phyloP scores from a whole-genome alignment of 176 grass and related monocot species.

The Rhynchospora breviuscula region DNA sequence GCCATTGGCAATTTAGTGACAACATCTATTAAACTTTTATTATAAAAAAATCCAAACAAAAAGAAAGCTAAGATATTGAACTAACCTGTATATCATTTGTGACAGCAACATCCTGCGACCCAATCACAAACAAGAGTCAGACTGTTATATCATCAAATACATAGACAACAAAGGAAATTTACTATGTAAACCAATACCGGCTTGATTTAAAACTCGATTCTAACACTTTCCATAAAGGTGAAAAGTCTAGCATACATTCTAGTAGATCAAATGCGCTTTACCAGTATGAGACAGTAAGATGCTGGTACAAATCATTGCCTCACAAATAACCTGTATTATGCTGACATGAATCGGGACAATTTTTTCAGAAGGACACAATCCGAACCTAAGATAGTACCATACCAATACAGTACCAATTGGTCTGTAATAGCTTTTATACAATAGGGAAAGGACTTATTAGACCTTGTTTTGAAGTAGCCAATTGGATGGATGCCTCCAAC shows the following conservation, averaged over 20 bases:
- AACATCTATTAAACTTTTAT: neutral
- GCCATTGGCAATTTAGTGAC: neutral
- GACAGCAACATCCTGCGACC: neutral
- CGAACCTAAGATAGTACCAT: neutral
- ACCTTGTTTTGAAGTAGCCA: slow-evolving; percentile 20
- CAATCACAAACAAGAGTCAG: neutral
- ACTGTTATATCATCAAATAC: neutral
- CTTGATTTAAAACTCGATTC: neutral
- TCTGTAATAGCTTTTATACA: neutral
- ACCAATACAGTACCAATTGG: neutral
- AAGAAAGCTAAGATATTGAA: neutral
- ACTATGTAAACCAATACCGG: neutral
- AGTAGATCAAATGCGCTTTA: neutral
- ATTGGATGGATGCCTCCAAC: slow-evolving; percentile 23
- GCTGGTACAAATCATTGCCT: slow-evolving; percentile 7
- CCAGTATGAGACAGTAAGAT: neutral
- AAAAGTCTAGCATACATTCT: neutral
- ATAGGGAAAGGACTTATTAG: neutral
- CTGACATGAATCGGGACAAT: neutral
- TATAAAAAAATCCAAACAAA: neutral
- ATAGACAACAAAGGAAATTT: neutral
- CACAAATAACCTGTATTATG: neutral
- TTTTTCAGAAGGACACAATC: neutral
- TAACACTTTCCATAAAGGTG: neutral
- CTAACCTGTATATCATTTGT: slow-evolving; percentile 1